phyloP scores from a whole-genome alignment of 192 early-diverging fungal species.

The Radiomyces spectabilis region DNA sequence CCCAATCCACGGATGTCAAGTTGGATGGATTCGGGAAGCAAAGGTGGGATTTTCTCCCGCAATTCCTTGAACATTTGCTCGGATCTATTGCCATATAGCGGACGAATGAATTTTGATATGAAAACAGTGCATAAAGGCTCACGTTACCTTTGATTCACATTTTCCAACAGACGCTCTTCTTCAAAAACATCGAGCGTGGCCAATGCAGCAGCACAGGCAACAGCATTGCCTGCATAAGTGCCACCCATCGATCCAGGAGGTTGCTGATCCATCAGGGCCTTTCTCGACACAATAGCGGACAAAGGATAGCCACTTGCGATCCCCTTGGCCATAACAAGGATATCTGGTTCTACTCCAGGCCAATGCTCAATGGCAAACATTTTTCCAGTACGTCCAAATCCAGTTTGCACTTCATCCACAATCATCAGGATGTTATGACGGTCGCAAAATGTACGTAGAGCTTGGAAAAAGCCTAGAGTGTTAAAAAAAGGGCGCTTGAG shows the following conservation, averaged over 20 bases:
- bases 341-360: slow-evolving; percentile 24
- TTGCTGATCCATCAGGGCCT: slow-evolving; percentile 29
- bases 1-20: slow-evolving; percentile 33
- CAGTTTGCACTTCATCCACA: slow-evolving; percentile 32
- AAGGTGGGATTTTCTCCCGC: slow-evolving; percentile 5
- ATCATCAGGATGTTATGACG: slow-evolving; percentile 30
- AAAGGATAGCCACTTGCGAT: slow-evolving; percentile 34
- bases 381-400: slow-evolving; percentile 33
- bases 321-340: slow-evolving; percentile 34
- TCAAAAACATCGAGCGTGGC: slow-evolving; percentile 30
- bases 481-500: too few species aligned
- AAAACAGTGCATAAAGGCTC: not conserved
- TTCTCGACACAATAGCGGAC: slow-evolving; percentile 26
- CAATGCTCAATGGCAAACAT: slow-evolving; percentile 33
- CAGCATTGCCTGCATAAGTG: slow-evolving; percentile 29
- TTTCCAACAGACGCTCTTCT: slow-evolving; percentile 26
- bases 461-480: slow-evolving; percentile 9
- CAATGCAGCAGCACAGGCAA: slow-evolving; percentile 28
- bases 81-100: slow-evolving; percentile 15
- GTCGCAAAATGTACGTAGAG: slow-evolving; percentile 23
- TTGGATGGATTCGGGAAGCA: slow-evolving; percentile 6
- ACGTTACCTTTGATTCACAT: slow-evolving; percentile 15
- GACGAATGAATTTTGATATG: not conserved
- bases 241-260: slow-evolving; percentile 27
- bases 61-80: slow-evolving; percentile 17